Evolutionary conservation across 2,329 filamentous ascomycete genomes (phyloP).

Genomic region (Colletotrichum spinosum): DNA sequence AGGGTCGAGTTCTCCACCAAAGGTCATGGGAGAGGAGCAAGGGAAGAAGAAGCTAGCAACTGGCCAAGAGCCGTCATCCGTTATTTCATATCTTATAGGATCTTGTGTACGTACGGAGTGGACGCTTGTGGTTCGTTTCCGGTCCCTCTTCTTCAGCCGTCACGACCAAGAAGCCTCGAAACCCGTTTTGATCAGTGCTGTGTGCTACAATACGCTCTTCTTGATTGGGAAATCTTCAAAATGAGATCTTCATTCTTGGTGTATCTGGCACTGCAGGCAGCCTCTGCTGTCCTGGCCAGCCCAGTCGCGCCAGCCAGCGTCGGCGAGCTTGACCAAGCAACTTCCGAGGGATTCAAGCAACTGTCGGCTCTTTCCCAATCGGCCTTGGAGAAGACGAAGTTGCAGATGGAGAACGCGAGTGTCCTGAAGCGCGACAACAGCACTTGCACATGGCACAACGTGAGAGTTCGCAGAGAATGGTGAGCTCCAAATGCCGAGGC

Average conservation of each 20-base stretch:
- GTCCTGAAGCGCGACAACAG: conserved; percentile 33
- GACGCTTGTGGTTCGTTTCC: no score
- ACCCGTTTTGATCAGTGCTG: no score
- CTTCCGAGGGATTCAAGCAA: conserved; percentile 3
- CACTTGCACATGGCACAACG: conserved; percentile 42
- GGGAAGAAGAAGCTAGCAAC: no score
- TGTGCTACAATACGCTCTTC: background rate
- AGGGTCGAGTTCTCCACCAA: background rate
- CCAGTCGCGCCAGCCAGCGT: conserved; percentile 6
- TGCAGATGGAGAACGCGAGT: conserved; percentile 31
- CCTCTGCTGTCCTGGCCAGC: conserved; percentile 32
- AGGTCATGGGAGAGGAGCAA: no score
- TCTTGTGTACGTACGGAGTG: no score
- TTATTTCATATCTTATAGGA: no score
- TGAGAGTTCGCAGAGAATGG: conserved; percentile 47
- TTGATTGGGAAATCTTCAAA: background rate
- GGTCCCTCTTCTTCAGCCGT: background rate
- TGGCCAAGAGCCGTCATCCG: no score
- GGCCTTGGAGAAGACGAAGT: conserved; percentile 42
- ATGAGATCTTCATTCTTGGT: background rate
- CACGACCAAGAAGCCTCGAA: no score
- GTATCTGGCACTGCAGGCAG: background rate
- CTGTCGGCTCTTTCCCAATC: conserved; percentile 25
- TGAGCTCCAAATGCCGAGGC: conserved; percentile 29
- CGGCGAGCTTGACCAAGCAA: background rate